Percentiles rank a stretch among this genome's conserved stretches.
Evolutionary conservation across 1,284 basidiomycete genomes (phyloP).

Genomic region (Psilocybe mexicana): DNA sequence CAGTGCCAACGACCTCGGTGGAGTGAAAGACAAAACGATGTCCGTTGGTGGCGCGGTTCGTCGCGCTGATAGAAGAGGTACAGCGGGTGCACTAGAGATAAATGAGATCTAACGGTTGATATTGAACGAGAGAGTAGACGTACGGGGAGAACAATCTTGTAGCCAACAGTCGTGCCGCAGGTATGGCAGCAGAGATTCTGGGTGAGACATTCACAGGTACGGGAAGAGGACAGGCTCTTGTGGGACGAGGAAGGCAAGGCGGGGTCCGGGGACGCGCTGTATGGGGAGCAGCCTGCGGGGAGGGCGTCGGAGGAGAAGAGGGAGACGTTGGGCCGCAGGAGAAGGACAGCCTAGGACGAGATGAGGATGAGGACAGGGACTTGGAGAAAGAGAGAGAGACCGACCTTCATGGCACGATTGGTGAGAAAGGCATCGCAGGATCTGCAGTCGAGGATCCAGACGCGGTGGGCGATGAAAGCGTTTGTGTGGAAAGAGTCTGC

Average conservation of each 20-base stretch:
- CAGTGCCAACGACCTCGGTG: constrained; percentile 67
- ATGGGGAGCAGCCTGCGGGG: constrained; percentile 74
- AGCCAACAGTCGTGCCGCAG: constrained; percentile 76
- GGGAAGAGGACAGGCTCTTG: constrained; percentile 28
- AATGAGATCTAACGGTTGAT: constrained; percentile 5
- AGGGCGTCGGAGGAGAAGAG: constrained; percentile 84
- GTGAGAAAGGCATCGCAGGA: constrained; percentile 75
- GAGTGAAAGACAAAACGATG: constrained; percentile 90
- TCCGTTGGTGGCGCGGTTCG: constrained; percentile 75
- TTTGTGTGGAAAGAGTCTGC: constrained; percentile 30
- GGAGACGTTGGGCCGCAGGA: constrained; percentile 80
- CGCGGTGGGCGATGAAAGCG: constrained; percentile 58
- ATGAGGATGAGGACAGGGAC: constrained; percentile 2
- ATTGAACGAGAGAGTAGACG: constrained; percentile 14
- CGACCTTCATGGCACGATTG: constrained; percentile 83
- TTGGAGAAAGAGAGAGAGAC: constrained; percentile 20
- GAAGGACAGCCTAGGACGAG: constrained; percentile 67
- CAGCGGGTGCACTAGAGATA: constrained; percentile 60
- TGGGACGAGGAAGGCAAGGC: constrained; percentile 38
- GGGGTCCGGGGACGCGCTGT: constrained; percentile 46
- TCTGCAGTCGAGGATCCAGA: constrained; percentile 80
- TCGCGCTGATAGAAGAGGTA: constrained; percentile 64
- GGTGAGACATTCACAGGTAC: constrained; percentile 46
- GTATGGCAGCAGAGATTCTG: constrained; percentile 80
- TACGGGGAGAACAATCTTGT: constrained; percentile 74